Base-by-base conservation (phyloP, 257 asterid species). In the Leptodermis oblonga region DNA sequence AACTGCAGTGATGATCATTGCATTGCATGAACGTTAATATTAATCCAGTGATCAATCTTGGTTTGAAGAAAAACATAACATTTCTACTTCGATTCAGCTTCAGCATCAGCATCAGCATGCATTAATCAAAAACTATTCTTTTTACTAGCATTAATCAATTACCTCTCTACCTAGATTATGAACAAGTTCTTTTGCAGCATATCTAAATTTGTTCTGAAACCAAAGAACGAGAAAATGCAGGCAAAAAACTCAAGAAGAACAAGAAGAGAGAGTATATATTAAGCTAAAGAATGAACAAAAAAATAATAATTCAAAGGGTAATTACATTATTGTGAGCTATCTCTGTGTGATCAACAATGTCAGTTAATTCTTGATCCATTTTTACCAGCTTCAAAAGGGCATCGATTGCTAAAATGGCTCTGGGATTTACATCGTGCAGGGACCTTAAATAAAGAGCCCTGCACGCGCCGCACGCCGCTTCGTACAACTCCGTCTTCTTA, bases 361-460 rank as follows among this genome's bases (percentile, higher is more conserved):
- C 71, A 26, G 17, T 42, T 23, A 0, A 62, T 37, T 66, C 78
- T 11, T 30, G 66, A 4, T 59, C 78, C 76, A 79, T 72, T 15
- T 90, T 78, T 0, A 79, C 92, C 8, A 90, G 85, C 78, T 81
- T 87, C 33, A 87, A 70, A 15, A 92, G 89, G 52, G 96, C 87
- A 4, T 77, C 84, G 4, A 86, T 81, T 0, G 97, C 98, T 23
- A 92, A 71, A 76, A 90, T 88, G 8, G 92, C 86, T 81, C 82
- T 90, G 0, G 96, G 80, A 66, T 87, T 80, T 37, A 83, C 77
- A 69, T 92, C 98, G 67, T 81, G 96, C 74, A 82, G 49, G 7
- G 96, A 80, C 73, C 97, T 82, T 25, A 73, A 80, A 54, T 87
- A 73, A 54, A 90, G 55, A 55, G 87, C 77, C 30, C 78, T 81